Base-by-base conservation (phyloP, 2,329 filamentous ascomycete genomes). In the Aspergillus ibericus region DNA sequence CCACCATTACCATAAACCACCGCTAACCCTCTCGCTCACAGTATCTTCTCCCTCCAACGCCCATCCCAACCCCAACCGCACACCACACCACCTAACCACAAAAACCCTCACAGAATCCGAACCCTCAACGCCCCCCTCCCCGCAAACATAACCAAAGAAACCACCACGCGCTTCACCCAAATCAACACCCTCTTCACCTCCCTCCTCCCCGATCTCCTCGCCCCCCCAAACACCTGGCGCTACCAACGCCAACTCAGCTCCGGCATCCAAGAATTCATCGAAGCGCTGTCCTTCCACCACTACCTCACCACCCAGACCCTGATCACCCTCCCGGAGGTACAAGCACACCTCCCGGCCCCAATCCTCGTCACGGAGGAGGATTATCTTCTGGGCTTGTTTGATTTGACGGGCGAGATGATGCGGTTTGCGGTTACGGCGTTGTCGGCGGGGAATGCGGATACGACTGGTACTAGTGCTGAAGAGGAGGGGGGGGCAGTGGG, bases 371-470 rank as follows among this genome's bases (percentile, higher is more conserved):
- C 90, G 1, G 82, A 87, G 25, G 86, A 93, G 56, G 95, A 99
- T 75, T 98, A 96, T 72, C 78, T 96, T 58, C 88, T 95, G 62
- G 95, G 93, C 8, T 78, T 99, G 2, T 97, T 96, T 70, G 95
- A 99, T 74, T 84, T 98, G 66, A 93, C 93, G 1, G 95, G 95
- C 38, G 95, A 99, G 79, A 82, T 98, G 80, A 99, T 99, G 95
- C 85, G 93, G 29, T 98, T 97, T 76, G 92, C 92, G 0, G 95
- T 96, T 52, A 93, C 93, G 5, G 87, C 88, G 25, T 90, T 96
- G 73, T 92, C 92, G 1, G 89, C 92, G 5, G 88, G 81, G 29
- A 32, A 10, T 32, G 29, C 29, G 29, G 29, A 32, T 42, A 72
- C 83, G 20, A 78, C n/a, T n/a, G n/a, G 72, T 63, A 60, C 59